A percentile compares a stretch with the other conserved stretches of the same genome.
These are phyloP conservation scores for Scleroderma bovista DNA, from an alignment of 768 basidiomycete species.

Conservation along the genomic window DNA sequence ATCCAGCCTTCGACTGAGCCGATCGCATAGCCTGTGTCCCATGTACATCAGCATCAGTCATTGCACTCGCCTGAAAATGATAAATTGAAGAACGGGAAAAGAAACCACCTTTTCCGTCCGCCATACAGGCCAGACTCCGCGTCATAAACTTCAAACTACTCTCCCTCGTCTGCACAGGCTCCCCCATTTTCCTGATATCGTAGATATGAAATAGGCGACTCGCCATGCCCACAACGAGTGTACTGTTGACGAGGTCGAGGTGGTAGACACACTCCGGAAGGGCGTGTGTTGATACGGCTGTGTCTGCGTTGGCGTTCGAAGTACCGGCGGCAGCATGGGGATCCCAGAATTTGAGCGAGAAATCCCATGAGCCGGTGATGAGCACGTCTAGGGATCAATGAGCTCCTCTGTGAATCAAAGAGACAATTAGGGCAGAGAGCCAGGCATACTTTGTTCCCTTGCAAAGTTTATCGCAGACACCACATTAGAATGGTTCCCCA, in stretches of 20 bases:
- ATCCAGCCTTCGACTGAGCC: slow-evolving; percentile 95
- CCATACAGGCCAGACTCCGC: slow-evolving; percentile 85
- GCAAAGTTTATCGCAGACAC: slow-evolving; percentile 75
- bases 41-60: too few relatives aligned
- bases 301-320: background rate
- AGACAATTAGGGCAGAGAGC: background rate
- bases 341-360: slow-evolving; percentile 85
- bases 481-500: slow-evolving; percentile 79
- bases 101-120: slow-evolving; percentile 75
- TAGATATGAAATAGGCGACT: slow-evolving; percentile 88
- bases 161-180: slow-evolving; percentile 76
- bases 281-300: slow-evolving; percentile 51
- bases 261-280: slow-evolving; percentile 84
- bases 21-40: slow-evolving; percentile 73
- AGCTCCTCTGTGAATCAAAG: background rate
- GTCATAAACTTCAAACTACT: slow-evolving; percentile 96
- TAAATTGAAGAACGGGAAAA: background rate
- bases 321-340: slow-evolving; percentile 45
- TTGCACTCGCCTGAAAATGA: too few relatives aligned
- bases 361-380: slow-evolving; percentile 91
- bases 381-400: slow-evolving; percentile 47
- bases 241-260: slow-evolving; percentile 72
- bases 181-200: slow-evolving; percentile 73
- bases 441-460: slow-evolving; percentile 51
- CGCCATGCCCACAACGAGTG: slow-evolving; percentile 89